Base-by-base conservation (phyloP, 139 green algal species). In the Nannochloris sp. region DNA sequence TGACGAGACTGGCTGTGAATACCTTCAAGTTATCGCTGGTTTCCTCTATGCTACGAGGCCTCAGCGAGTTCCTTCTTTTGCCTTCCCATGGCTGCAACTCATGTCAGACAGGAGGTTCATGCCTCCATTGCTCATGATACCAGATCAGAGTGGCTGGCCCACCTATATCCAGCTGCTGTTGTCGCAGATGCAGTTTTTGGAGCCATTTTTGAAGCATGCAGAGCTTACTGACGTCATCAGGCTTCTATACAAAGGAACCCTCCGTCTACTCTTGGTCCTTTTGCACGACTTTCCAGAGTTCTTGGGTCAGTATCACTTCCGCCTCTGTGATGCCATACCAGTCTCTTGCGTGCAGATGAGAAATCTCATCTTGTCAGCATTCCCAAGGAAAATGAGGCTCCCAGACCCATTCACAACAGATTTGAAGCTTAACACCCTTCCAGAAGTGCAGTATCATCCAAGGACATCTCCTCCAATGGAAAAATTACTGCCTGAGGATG, bases 231-330 rank as follows among this genome's bases (percentile, higher is more conserved):
- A 90, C 3, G 74, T 81, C 15, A 68, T 91, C 25, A 78, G 89
- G 50, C 70, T 93, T 70, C 78, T 98, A 56, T 99, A 99, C 81
- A 92, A 89, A 67, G 94, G 94, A 55, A 90, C 86, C 19, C 75
- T 98, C 66, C 82, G 94, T 14, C 79, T 99, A 72, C 84, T 99
- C 70, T 85, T 99, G 74, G 90, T 98, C 56, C 82, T 98, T 62
- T 82, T 99, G 76, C 94, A 99, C 66, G 94, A 99, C 78, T 97
- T 98, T 76, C 94, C 94, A 7, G 93, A 98, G 83, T 97, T 99
- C 78, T 85, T 98, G 62, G 97, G 92, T 78, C 86, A 97, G 73
- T 85, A 96, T 70, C 89, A 98, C 81, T 88, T 95, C 64, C 74
- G 78, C 65, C 86, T 99, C 27, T 96, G 88, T 76, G 86, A 96